Base-by-base conservation (phyloP, 768 basidiomycete genomes). In the Cystoderma amianthinum region DNA sequence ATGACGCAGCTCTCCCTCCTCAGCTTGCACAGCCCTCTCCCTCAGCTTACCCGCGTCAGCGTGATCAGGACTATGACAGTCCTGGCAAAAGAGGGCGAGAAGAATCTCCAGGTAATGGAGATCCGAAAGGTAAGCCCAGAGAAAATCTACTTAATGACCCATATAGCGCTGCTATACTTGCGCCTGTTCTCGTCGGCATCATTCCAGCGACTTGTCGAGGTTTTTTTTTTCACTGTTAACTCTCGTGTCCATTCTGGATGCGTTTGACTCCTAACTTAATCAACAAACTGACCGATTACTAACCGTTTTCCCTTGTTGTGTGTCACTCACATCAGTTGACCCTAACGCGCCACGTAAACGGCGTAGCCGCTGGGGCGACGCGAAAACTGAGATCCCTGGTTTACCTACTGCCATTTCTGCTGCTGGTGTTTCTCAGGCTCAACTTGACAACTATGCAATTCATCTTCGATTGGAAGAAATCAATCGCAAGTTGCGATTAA, bases 381-480 rank as follows among this genome's bases (percentile, higher is more conserved):
- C 80, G 45, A 89, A 89, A 61, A 78, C 84, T 38, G 86, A 94
- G 51, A 85, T 93, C 38, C 89, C 93, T 42, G 94, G 92, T 42
- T 64, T 97, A 41, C 96, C 96, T 4, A 95, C 93, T 33, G 92
- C 93, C 35, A 94, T 99, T 49, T 85, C 83, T 49, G 85, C 88
- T 33, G 82, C 86, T 35, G 93, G 95, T 46, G 92, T 99, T 39
- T 92, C 93, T 17, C 91, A 93, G 58, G 82, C 85, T 39, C 94
- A 98, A 61, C 82, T 99, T 41, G 95, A 98, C 65, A 94, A 92
- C 56, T 99, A 99, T 63, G 95, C 96, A 23, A 91, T 94, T 41
- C 92, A 96, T 57, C 72, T 98, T 36, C 78, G 96, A 40, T 70
- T 99, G 37, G 96, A 99, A 64, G 96, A 99, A 67, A 97, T 99